Conservation (phyloP, 1,139 yeast genomes). For the Yamadazyma dushanensis region DNA sequence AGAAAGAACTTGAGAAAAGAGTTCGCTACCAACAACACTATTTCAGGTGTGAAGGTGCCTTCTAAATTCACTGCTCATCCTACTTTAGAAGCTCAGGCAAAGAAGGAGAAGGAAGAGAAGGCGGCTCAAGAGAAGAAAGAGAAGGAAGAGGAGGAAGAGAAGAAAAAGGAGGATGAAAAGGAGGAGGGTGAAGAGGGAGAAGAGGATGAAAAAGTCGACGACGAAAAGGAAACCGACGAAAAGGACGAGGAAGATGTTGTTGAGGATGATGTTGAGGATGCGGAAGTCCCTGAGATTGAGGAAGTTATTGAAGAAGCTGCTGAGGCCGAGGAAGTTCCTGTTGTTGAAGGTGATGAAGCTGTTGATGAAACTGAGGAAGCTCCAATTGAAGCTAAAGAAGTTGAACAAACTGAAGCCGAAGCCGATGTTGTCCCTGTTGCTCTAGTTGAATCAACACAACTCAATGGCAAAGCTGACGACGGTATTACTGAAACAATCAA, state of each 20-base stretch:
- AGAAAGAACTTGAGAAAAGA: slow-evolving; percentile 35
- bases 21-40: slow-evolving; percentile 36
- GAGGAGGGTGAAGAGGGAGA: slow-evolving; percentile 21
- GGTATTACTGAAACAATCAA: slow-evolving; percentile 25
- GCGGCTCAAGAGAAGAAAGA: slow-evolving; percentile 13
- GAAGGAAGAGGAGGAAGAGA: slow-evolving; percentile 12
- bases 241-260: slow-evolving; percentile 22
- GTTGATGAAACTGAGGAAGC: slow-evolving; percentile 8
- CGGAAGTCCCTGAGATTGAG: slow-evolving; percentile 8
- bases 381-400: slow-evolving; percentile 10
- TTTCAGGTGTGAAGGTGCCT: slow-evolving; percentile 40
- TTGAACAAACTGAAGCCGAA: slow-evolving; percentile 9
- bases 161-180: slow-evolving; percentile 17
- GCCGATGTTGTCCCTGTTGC: slow-evolving; percentile 2
- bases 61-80: slow-evolving; percentile 44
- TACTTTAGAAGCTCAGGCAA: slow-evolving; percentile 28
- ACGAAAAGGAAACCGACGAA: slow-evolving; percentile 17
- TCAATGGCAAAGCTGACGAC: slow-evolving; percentile 21
- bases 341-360: slow-evolving; percentile 3
- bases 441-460: slow-evolving; percentile 3
- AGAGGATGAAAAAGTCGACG: slow-evolving; percentile 11
- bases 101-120: slow-evolving; percentile 18
- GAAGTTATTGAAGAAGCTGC: slow-evolving; percentile 13
- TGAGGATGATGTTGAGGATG: slow-evolving; percentile 12
- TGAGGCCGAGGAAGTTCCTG: slow-evolving; percentile 7